Percentiles rank a stretch among this genome's conserved stretches.
These are phyloP conservation scores for Lentinus tigrinus DNA, from an alignment of 768 basidiomycete genomes.

Conservation along the genomic window DNA sequence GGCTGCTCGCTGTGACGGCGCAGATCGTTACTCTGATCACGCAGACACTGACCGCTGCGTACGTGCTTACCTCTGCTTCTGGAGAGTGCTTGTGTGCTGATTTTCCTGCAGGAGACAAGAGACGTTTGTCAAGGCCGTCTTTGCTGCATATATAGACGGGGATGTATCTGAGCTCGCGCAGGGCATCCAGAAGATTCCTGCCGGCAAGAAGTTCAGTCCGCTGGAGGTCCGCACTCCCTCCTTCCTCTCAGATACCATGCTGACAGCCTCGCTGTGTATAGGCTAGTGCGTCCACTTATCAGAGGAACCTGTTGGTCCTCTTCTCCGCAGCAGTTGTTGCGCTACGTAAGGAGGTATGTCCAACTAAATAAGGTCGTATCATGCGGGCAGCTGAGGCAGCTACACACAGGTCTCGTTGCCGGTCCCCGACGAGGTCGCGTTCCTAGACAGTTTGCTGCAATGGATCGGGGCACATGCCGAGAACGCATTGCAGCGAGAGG, in stretches of 20 bases:
- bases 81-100: not conserved
- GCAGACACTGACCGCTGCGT: conserved; percentile 65
- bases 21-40: conserved; percentile 67
- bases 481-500: conserved; percentile 50
- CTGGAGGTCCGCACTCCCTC: conserved; percentile 43
- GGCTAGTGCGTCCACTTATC: conserved; percentile 41
- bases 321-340: conserved; percentile 67
- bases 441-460: conserved; percentile 51
- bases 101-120: conserved; percentile 60
- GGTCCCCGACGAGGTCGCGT: conserved; percentile 45
- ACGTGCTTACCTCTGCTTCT: conserved; percentile 32
- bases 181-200: conserved; percentile 52
- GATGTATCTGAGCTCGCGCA: conserved; percentile 50
- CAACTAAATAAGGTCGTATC: not conserved
- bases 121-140: conserved; percentile 47
- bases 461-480: conserved; percentile 58
- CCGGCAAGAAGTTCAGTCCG: conserved; percentile 42
- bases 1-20: conserved; percentile 61
- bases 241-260: not conserved
- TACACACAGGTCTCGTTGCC: conserved; percentile 49
- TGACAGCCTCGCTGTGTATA: conserved; percentile 23
- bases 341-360: conserved; percentile 59
- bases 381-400: conserved; percentile 1
- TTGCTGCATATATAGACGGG: conserved; percentile 57
- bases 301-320: conserved; percentile 65